Conservation (phyloP, 495 filamentous ascomycete genomes). For the Recurvomyces mirabilis region DNA sequence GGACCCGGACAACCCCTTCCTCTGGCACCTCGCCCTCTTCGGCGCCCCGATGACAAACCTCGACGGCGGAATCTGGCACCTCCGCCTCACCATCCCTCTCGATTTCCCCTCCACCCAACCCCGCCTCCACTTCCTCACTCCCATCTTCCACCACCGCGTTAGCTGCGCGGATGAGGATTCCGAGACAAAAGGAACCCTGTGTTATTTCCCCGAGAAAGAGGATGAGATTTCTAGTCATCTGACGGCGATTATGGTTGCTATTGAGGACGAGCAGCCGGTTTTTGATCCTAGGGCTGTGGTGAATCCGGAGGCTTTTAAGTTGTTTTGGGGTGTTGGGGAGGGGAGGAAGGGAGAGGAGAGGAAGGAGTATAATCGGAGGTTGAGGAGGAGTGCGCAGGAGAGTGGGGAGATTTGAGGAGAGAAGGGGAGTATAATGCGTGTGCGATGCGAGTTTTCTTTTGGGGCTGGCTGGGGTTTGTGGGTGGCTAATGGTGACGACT, state of each 20-base stretch:
- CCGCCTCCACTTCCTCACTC: conserved; percentile 65
- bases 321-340: conserved; percentile 76
- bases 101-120: conserved; percentile 88
- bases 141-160: conserved; percentile 82
- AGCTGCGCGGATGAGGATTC: too few species aligned
- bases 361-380: conserved; percentile 69
- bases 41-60: conserved; percentile 87
- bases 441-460: too few species aligned
- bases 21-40: conserved; percentile 64
- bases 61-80: conserved; percentile 80
- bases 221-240: conserved; percentile 80
- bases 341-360: too few species aligned
- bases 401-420: conserved; percentile 46
- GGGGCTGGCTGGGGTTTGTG: too few species aligned
- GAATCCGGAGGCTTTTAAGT: conserved; percentile 70
- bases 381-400: conserved; percentile 50
- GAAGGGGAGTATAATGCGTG: too few species aligned
- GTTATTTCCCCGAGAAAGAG: conserved; percentile 61
- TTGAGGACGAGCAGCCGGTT: conserved; percentile 77
- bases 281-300: conserved; percentile 88
- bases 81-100: conserved; percentile 73
- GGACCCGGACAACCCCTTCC: conserved; percentile 54
- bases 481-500: too few species aligned
- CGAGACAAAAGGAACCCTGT: conserved; percentile 63
- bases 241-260: conserved; percentile 66